Evolutionary conservation across 1,284 basidiomycete genomes (phyloP), one percentile per base, ranked within the genome.

Genomic region (Trichosporon coremiiforme): DNA sequence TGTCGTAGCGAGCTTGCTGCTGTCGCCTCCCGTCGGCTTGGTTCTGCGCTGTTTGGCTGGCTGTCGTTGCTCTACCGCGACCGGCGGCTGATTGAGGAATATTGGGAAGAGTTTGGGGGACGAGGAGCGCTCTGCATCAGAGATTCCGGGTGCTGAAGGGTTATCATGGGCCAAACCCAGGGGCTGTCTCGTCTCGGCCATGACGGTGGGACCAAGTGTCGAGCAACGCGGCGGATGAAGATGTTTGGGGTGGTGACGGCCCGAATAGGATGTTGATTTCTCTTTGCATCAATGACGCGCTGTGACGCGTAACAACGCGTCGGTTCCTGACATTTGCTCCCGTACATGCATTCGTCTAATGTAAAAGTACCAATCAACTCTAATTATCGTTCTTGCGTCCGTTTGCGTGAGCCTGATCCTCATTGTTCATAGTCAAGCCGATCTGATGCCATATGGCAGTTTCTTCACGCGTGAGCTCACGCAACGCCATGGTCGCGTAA

Each of bases 401-500:
- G 57, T 25, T 79, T 53, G 22, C 50, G 25, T 73, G 78, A 15
- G 74, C 80, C 81, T 94, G 93, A 81, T 95, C 94, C 80, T 93
- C 93, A 41, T 92, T 90, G 50, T 87, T 87, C 70, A 87, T 86
- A 17, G 94, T 96, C 75, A 96, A 86, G 70, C 85, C 86, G 20
- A 88, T 91, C 82, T 96, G 94, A 80, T 89, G 90, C 81, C 93
- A 92, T 8, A 92, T 90, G 75, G 92, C 93, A 12, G 94, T 97
- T 77, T 95, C 93, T 50, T 91, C 91, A 84, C 95, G 94, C 13
- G 94, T 96, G 60, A 96, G 89, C 83, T 96, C 94, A 62, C 95
- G 88, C 73, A 98, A 82, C 4, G 94, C 94, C 95, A 98, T 98
- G 3, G 95, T 98, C 1, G 95, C 95, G 82, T 96, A 98, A 2